Evolutionary conservation across 2,329 filamentous ascomycete species (phyloP).

Genomic region (Penicillium brasilianum): DNA sequence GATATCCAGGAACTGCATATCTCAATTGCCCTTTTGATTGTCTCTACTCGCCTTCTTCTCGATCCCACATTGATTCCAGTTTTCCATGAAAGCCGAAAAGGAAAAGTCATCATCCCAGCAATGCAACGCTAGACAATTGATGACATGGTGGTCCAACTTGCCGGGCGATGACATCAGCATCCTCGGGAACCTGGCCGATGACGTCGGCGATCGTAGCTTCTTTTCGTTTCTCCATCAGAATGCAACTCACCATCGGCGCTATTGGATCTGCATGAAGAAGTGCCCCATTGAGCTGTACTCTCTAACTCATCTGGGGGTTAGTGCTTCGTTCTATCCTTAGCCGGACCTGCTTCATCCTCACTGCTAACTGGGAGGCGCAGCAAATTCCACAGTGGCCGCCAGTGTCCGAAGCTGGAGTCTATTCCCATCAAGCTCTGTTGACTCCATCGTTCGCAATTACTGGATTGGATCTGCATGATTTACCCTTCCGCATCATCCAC

Average conservation of each 20-base stretch:
- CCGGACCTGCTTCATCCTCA: background rate
- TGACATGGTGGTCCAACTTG: conserved; percentile 21
- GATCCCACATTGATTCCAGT: too few relatives aligned
- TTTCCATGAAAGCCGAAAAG: background rate
- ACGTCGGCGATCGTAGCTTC: conserved; percentile 32
- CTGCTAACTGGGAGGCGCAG: conserved; percentile 9
- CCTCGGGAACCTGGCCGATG: conserved; percentile 17
- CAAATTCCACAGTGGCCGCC: background rate
- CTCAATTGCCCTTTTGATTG: background rate
- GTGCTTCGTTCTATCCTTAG: background rate
- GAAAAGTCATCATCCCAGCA: background rate
- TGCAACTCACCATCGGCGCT: conserved; percentile 14
- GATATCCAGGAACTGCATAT: conserved; percentile 6
- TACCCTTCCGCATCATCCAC: background rate
- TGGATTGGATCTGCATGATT: background rate
- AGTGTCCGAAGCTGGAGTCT: conserved; percentile 1
- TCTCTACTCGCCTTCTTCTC: background rate
- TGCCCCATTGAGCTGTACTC: background rate
- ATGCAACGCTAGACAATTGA: conserved; percentile 24
- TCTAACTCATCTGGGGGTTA: background rate
- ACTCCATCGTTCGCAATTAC: conserved; percentile 5
- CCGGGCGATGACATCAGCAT: conserved; percentile 29
- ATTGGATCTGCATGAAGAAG: conserved; percentile 13
- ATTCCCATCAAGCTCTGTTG: conserved; percentile 1
- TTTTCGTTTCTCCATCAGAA: background rate